A percentile compares a stretch with the other conserved stretches of the same genome.
Conservation (phyloP, 257 asterid species). For the Cordia subcordata region DNA sequence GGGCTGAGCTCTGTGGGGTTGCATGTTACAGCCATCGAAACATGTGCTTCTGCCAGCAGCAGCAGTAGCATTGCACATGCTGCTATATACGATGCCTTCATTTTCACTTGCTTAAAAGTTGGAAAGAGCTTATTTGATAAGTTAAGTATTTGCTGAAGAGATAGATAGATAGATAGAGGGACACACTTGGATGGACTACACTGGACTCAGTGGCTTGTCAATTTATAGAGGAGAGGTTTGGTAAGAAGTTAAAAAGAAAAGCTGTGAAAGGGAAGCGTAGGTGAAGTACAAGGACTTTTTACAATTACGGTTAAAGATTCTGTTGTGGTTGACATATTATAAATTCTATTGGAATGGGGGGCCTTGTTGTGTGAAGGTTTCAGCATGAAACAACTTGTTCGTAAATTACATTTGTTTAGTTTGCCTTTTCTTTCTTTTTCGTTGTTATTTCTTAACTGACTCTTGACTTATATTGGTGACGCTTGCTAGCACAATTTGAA, state of each 20-base stretch:
- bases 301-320: background rate
- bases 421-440: too few relatives aligned
- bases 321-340: too few relatives aligned
- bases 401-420: too few relatives aligned
- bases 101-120: background rate
- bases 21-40: constrained; percentile 25
- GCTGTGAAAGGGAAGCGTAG: too few relatives aligned
- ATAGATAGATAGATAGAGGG: background rate
- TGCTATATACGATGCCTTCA: constrained; percentile 27
- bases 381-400: too few relatives aligned
- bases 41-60: constrained; percentile 22
- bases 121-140: background rate
- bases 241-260: background rate
- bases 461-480: too few relatives aligned
- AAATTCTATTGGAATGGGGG: too few relatives aligned
- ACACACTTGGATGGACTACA: background rate
- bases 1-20: constrained; percentile 18
- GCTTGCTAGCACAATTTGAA: too few relatives aligned
- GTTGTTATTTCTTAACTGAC: too few relatives aligned
- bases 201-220: background rate
- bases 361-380: too few relatives aligned
- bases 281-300: background rate
- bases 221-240: constrained; percentile 7
- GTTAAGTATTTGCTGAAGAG: background rate
- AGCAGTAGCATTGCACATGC: constrained; percentile 16